Conservation (phyloP, 2,329 filamentous ascomycete species). For the Ophiostoma himal-ulmi region DNA sequence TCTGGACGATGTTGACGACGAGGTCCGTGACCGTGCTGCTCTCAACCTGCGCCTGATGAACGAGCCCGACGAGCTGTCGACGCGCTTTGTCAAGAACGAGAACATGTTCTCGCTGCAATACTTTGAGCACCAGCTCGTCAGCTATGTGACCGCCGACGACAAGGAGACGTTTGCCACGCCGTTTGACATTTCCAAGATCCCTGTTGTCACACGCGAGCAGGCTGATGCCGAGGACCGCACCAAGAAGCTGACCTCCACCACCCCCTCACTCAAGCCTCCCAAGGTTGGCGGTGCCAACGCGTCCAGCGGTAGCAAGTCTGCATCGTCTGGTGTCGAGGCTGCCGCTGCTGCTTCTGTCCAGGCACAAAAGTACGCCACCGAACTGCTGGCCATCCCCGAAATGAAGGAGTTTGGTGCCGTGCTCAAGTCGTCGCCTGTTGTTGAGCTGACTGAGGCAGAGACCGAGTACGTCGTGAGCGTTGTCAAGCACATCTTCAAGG, state of each 20-base stretch:
- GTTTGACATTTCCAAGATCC: conserved; percentile 87
- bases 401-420: conserved; percentile 83
- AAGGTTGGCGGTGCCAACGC: conserved; percentile 57
- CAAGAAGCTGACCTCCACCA: conserved; percentile 91
- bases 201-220: conserved; percentile 90
- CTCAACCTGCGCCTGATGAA: conserved; percentile 88
- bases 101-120: conserved; percentile 91
- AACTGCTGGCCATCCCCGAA: conserved; percentile 83
- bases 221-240: conserved; percentile 92
- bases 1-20: conserved; percentile 93
- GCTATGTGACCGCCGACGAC: conserved; percentile 92
- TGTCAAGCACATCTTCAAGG: conserved; percentile 97
- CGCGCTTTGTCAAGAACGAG: conserved; percentile 90
- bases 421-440: conserved; percentile 79
- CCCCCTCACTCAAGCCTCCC: conserved; percentile 89
- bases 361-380: conserved; percentile 82
- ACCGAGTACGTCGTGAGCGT: conserved; percentile 94
- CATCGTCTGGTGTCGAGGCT: conserved; percentile 61
- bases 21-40: conserved; percentile 91
- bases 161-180: conserved; percentile 76
- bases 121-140: conserved; percentile 93
- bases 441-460: conserved; percentile 93
- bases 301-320: conserved; percentile 51
- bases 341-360: conserved; percentile 70
- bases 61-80: conserved; percentile 80